Base-by-base conservation (phyloP, 1,284 basidiomycete species). In the Flammula alnicola region DNA sequence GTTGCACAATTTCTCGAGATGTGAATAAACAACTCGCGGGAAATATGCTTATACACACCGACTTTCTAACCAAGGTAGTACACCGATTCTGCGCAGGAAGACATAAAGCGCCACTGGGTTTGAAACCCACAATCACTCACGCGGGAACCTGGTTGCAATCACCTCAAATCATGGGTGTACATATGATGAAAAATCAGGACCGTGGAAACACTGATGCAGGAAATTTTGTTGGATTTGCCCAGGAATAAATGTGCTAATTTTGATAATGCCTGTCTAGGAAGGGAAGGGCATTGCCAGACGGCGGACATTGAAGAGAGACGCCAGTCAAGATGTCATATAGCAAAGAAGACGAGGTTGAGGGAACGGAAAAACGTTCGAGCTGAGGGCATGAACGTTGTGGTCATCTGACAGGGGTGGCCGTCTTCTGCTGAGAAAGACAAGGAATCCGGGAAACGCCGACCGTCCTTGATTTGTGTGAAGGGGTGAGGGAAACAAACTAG, bases 361-460 rank as follows among this genome's bases (percentile, higher is more conserved):
- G 6, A 29, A 11, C 22, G 25, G 3, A 29, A 19, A 41, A 25
- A 41, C 25, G 29, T 22, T 9, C 16, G 17, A 41, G 17, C 32
- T 16, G 22, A 32, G 14, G 22, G 29, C 12, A 20, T 10, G 11
- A 35, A 42, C 30, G 17, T 29, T 37, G 23, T 12, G 47, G 49
- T 54, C 55, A 57, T 54, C 55, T 59, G 59, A 61, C 57, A 61
- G 49, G 56, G 52, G 43, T 11, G 47, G 26, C 27, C 37, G 56
- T 39, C 31, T 39, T 46, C 17, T 29, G 45, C 41, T 59, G 64
- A 57, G 60, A 60, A 61, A 60, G 41, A 59, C n/a, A 45, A 44
- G 52, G 47, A 56, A 55, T 58, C 57, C 69, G 69, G 70, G 38
- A 52, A 57, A 58, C 60, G 56, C 68, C 69, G 69, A 57, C 44